These are phyloP conservation scores for Acer yangbiense DNA, from an alignment of 345 rosid genomes.

Conservation along the genomic window DNA sequence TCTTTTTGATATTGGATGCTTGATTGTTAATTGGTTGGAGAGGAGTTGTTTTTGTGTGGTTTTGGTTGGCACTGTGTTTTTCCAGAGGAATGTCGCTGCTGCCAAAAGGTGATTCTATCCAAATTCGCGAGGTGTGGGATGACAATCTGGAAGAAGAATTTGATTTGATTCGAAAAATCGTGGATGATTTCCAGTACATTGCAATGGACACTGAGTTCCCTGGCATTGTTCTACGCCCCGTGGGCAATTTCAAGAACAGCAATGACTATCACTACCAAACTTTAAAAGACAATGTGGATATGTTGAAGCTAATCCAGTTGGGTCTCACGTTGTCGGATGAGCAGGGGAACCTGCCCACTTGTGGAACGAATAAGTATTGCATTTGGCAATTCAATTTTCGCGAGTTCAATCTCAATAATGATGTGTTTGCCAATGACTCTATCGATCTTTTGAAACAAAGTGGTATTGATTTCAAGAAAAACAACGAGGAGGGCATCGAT, in stretches of 20 bases:
- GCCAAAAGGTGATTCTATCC: slow-evolving; percentile 70
- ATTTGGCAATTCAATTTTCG: slow-evolving; percentile 93
- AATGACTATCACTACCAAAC: slow-evolving; percentile 74
- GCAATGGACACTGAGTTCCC: slow-evolving; percentile 98
- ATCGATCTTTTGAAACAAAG: slow-evolving; percentile 75
- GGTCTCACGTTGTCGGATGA: slow-evolving; percentile 89
- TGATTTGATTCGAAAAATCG: slow-evolving; percentile 59
- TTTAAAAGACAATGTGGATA: slow-evolving; percentile 72
- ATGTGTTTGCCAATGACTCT: slow-evolving; percentile 71
- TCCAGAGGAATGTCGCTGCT: slow-evolving; percentile 59
- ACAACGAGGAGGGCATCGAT: slow-evolving; percentile 67
- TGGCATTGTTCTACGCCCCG: slow-evolving; percentile 69
- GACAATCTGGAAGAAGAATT: slow-evolving; percentile 71
- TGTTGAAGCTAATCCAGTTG: slow-evolving; percentile 77
- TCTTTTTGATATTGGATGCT: not conserved
- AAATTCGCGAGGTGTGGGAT: slow-evolving; percentile 86
- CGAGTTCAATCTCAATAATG: slow-evolving; percentile 61
- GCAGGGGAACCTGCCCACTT: slow-evolving; percentile 73
- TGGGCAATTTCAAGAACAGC: slow-evolving; percentile 70
- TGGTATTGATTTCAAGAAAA: slow-evolving; percentile 71
- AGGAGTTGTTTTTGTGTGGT: slow-evolving; percentile 5
- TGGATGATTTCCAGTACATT: slow-evolving; percentile 71
- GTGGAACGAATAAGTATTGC: slow-evolving; percentile 74
- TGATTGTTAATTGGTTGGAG: slow-evolving; percentile 6
- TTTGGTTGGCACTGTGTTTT: not conserved